phyloP scores from a whole-genome alignment of 225 moss, liverwort and hornwort genomes.

The Asterella californica region DNA sequence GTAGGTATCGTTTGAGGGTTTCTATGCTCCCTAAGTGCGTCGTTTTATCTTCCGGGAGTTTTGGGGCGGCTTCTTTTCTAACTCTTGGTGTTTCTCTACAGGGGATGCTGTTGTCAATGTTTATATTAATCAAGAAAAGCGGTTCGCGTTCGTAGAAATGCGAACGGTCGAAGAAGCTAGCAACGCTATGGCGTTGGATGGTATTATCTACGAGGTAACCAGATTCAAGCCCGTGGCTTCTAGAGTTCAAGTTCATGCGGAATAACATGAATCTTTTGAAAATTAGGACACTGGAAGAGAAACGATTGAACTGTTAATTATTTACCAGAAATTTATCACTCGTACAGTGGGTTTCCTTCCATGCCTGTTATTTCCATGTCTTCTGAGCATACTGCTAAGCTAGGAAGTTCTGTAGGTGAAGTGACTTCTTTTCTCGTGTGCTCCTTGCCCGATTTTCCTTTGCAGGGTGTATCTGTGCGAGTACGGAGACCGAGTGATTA shows the following conservation, averaged over 20 bases:
- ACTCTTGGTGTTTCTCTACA: constrained; percentile 19
- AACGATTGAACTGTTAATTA: not conserved
- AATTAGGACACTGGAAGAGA: not conserved
- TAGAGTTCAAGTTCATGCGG: not conserved
- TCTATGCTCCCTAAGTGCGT: not conserved
- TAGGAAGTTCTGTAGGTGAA: not conserved
- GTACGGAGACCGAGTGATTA: constrained; percentile 98
- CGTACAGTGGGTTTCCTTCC: not conserved
- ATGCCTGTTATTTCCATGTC: not conserved
- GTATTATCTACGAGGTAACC: constrained; percentile 81
- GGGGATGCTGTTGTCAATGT: constrained; percentile 98
- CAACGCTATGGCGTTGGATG: constrained; percentile 98
- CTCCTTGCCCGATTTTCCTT: not conserved
- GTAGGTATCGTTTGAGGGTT: not conserved
- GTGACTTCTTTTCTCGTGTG: not conserved
- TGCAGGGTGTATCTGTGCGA: constrained; percentile 86
- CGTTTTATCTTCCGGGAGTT: not conserved
- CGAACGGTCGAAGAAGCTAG: constrained; percentile 99
- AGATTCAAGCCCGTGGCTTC: not conserved
- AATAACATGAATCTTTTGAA: not conserved
- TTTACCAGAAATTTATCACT: not conserved
- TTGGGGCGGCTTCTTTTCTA: not conserved
- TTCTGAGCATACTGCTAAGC: no score
- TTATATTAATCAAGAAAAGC: constrained; percentile 96
- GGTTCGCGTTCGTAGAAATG: constrained; percentile 99